Evolutionary conservation across 106 monocot genomes (phyloP).

Genomic region (Agapanthus africanus): DNA sequence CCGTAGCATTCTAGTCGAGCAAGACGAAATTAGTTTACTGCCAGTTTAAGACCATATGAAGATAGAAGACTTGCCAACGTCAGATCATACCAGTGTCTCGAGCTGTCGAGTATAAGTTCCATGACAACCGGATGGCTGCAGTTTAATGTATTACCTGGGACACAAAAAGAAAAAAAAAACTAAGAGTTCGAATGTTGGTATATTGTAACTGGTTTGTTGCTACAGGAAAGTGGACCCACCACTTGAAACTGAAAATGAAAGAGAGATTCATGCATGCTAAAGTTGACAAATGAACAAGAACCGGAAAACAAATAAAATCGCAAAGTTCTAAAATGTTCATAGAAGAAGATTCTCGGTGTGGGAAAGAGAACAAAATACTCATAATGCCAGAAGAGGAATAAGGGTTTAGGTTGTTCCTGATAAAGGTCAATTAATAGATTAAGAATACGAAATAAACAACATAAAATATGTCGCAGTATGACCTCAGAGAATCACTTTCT

Average conservation of each 20-base stretch:
- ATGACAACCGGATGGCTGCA: conserved; percentile 93
- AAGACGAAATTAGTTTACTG: neutral
- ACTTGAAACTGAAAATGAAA: neutral
- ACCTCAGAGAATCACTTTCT: too few relatives aligned
- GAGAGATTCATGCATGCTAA: too few relatives aligned
- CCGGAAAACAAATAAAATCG: too few relatives aligned
- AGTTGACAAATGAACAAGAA: too few relatives aligned
- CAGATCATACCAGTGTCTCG: conserved; percentile 71
- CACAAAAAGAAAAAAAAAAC: neutral
- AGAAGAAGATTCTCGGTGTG: too few relatives aligned
- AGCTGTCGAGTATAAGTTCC: conserved; percentile 87
- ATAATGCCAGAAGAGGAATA: too few relatives aligned
- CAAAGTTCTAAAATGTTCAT: too few relatives aligned
- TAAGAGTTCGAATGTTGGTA: too few relatives aligned
- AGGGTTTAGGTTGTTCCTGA: neutral
- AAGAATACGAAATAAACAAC: neutral
- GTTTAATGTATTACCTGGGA: conserved; percentile 83
- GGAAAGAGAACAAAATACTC: too few relatives aligned
- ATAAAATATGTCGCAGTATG: too few relatives aligned
- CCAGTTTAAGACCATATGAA: neutral
- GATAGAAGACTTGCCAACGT: neutral
- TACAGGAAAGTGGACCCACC: neutral
- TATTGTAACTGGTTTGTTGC: too few relatives aligned
- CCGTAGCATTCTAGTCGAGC: neutral
- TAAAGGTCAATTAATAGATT: neutral